Conservation (phyloP, 495 filamentous ascomycete genomes). For the Ramalina peruviana region DNA sequence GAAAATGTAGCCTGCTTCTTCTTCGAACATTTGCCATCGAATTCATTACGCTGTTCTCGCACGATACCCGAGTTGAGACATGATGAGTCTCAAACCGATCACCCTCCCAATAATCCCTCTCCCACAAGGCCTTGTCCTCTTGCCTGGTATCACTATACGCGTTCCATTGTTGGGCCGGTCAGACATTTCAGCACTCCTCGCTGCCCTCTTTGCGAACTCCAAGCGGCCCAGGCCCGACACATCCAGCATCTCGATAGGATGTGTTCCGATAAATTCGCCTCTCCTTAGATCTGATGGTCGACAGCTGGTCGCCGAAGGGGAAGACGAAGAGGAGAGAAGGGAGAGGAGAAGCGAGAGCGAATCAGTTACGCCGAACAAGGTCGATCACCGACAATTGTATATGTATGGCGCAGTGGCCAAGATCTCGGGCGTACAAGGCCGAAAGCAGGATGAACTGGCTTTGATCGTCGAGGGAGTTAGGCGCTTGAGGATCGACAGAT, state of each 20-base stretch:
- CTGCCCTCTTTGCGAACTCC: constrained; percentile 55
- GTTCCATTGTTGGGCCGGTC: constrained; percentile 64
- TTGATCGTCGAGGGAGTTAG: constrained; percentile 75
- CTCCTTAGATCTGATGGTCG: constrained; percentile 55
- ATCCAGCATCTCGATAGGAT: constrained; percentile 58
- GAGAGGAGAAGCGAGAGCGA: neutral
- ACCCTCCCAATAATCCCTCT: constrained; percentile 65
- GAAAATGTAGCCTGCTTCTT: too few relatives aligned
- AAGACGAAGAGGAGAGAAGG: constrained; percentile 17
- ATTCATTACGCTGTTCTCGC: too few relatives aligned
- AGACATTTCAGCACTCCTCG: constrained; percentile 71
- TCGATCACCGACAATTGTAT: constrained; percentile 59
- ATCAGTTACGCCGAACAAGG: constrained; percentile 40
- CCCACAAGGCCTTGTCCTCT: constrained; percentile 56
- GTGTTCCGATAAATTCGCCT: constrained; percentile 64
- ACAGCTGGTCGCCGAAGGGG: constrained; percentile 45
- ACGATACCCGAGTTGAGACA: too few relatives aligned
- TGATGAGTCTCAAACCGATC: constrained; percentile 22
- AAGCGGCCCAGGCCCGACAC: constrained; percentile 48
- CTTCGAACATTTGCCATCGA: too few relatives aligned
- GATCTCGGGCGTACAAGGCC: constrained; percentile 70
- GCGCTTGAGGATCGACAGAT: constrained; percentile 59
- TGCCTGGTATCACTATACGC: constrained; percentile 66
- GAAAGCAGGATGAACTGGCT: constrained; percentile 61
- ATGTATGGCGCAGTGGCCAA: constrained; percentile 64